These are phyloP conservation scores for Sporopachydermia quercuum DNA, from an alignment of 805 yeast genomes.

Conservation along the genomic window DNA sequence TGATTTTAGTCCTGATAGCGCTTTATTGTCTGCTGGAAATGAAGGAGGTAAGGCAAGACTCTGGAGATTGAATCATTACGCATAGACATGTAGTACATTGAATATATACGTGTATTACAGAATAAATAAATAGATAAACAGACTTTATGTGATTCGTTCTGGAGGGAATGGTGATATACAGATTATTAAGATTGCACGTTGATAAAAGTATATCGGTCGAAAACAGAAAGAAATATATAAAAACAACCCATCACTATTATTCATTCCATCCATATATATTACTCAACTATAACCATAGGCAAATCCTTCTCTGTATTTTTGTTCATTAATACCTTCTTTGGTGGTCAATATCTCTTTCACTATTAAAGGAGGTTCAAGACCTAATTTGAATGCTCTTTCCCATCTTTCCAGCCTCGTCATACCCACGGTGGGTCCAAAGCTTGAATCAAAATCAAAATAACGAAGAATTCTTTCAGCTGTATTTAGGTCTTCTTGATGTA, in stretches of 20 bases:
- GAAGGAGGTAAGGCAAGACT: conserved; percentile 82
- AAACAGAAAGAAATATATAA: too few relatives aligned
- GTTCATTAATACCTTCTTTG: conserved; percentile 10
- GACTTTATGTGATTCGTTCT: too few relatives aligned
- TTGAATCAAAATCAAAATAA: conserved; percentile 18
- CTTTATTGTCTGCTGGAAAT: conserved; percentile 79
- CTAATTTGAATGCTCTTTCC: conserved; percentile 21
- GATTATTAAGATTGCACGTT: too few relatives aligned
- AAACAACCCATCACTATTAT: too few relatives aligned
- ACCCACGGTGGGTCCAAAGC: conserved; percentile 25
- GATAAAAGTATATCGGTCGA: too few relatives aligned
- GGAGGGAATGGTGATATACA: too few relatives aligned
- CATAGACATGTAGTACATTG: conserved; percentile 4
- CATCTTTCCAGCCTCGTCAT: conserved; percentile 22
- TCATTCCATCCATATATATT: too few relatives aligned
- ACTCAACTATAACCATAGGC: background rate
- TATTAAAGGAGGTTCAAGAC: conserved; percentile 20
- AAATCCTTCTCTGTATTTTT: conserved; percentile 6
- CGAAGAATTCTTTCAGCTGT: conserved; percentile 17
- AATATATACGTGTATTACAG: too few relatives aligned
- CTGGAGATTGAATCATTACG: conserved; percentile 80
- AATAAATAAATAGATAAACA: too few relatives aligned
- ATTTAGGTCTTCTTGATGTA: conserved; percentile 17
- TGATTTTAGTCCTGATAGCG: conserved; percentile 65
- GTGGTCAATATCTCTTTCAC: conserved; percentile 18